phyloP scores from a whole-genome alignment of 257 asterid species.

The Osmanthus fragrans region DNA sequence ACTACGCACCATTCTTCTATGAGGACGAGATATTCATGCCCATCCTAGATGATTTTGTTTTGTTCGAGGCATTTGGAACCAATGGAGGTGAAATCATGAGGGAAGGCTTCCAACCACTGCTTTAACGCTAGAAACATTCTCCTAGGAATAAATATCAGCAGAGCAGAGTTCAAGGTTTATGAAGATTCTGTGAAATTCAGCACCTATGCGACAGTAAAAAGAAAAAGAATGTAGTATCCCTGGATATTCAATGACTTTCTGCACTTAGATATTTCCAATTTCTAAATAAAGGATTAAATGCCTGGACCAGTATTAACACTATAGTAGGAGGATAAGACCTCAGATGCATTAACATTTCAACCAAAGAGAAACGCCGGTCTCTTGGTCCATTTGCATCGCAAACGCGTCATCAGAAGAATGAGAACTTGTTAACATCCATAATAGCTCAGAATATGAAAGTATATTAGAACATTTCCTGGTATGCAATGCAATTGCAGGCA shows the following conservation, averaged over 20 bases:
- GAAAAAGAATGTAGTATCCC: not conserved
- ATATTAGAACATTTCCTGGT: not conserved
- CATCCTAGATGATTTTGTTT: slow-evolving; percentile 31
- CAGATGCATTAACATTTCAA: not conserved
- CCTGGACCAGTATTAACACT: not conserved
- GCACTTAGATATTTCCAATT: not conserved
- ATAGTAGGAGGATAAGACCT: not conserved
- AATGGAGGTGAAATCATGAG: slow-evolving; percentile 15
- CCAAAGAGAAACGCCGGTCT: not conserved
- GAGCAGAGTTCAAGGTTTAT: not conserved
- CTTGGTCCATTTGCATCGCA: not conserved
- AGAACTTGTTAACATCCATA: not conserved
- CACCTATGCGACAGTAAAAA: not conserved
- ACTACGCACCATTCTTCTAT: slow-evolving; percentile 21
- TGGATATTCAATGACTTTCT: not conserved
- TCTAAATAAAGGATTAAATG: not conserved
- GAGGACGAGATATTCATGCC: slow-evolving; percentile 37
- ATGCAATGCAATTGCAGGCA: not conserved
- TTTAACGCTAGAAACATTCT: not conserved
- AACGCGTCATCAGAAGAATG: not conserved
- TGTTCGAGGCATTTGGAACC: slow-evolving; percentile 28
- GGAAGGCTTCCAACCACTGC: slow-evolving; percentile 18
- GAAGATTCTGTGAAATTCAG: not conserved
- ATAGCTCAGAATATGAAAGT: not conserved
- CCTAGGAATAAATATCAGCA: not conserved